Evolutionary conservation across 768 basidiomycete species (phyloP), one percentile per base, ranked within the genome.

Genomic region (Daedaleopsis nitida): DNA sequence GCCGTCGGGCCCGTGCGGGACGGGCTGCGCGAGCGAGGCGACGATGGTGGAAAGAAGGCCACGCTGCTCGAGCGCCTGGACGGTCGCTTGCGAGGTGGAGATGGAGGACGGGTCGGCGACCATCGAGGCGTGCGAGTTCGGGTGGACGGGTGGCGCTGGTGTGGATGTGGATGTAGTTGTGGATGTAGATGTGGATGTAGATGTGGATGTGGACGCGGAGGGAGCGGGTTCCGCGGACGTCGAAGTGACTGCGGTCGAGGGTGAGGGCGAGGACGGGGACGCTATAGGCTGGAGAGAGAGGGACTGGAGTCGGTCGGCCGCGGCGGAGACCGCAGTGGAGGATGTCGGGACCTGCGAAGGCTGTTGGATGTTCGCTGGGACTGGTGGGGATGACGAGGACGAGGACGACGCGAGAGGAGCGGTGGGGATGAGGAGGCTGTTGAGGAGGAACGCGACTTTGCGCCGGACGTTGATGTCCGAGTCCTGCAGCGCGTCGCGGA

Each of bases 361-460:
- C 50, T 56, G 55, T 43, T 47, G 60, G 16, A 52, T 34, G 35
- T 61, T 57, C 55, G 49, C 55, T 39, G 60, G 55, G 3, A 42
- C 4, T 39, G 23, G 5, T 21, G 43, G 17, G 16, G 17, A 17
- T 17, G 44, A 21, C 17, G 42, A n/a, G 13, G 42, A 14, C 42
- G 13, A n/a, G 13, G 44, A 45, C 10, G 16, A 21, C 14, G 48
- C 13, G 21, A 34, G 19, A 5, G 19, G 3, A 14, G 50, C 57
- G 37, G 47, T 75, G 2, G 89, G 88, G 0, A 82, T 76, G 51
- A 94, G 81, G 55, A 95, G 83, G 0, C 84, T 76, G 69, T 85
- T 86, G 39, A 96, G 78, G 17, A 96, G 82, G 75, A 94, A 95
- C 4, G 84, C 81, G 0, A 83, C 79, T 71, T 96, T 96, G 56